phyloP scores from a whole-genome alignment of 1,284 basidiomycete genomes.

The Phellopilus nigrolimitatus region DNA sequence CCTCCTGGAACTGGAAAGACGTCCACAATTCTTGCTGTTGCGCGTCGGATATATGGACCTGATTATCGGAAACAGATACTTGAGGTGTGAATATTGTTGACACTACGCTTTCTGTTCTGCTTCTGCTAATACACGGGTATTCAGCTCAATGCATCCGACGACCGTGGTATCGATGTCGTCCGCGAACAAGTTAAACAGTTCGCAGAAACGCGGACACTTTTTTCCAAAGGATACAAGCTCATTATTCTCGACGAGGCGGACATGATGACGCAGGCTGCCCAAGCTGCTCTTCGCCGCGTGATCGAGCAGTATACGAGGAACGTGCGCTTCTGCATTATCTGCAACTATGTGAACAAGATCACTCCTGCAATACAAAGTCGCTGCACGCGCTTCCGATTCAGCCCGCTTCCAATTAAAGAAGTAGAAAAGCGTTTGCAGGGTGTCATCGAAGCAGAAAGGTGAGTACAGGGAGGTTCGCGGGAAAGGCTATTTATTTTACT shows the following conservation, averaged over 20 bases:
- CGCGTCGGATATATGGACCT: constrained; percentile 85
- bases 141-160: constrained; percentile 94
- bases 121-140: constrained; percentile 3
- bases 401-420: constrained; percentile 84
- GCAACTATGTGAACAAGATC: constrained; percentile 99
- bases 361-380: constrained; percentile 97
- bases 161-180: constrained; percentile 97
- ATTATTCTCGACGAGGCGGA: constrained; percentile 99
- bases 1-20: constrained; percentile 99
- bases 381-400: constrained; percentile 96
- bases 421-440: constrained; percentile 78
- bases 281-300: constrained; percentile 92
- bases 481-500: neutral
- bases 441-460: constrained; percentile 88
- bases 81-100: constrained; percentile 54
- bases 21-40: constrained; percentile 95
- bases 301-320: constrained; percentile 99
- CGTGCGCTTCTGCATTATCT: constrained; percentile 98
- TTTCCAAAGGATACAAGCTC: constrained; percentile 92
- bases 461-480: constrained; percentile 26
- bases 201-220: constrained; percentile 90
- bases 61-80: constrained; percentile 88
- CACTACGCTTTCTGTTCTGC: neutral
- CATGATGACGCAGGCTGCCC: constrained; percentile 99
- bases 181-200: constrained; percentile 99